Conservation (phyloP, 2,329 filamentous ascomycete species). For the Neonectria sp. region DNA sequence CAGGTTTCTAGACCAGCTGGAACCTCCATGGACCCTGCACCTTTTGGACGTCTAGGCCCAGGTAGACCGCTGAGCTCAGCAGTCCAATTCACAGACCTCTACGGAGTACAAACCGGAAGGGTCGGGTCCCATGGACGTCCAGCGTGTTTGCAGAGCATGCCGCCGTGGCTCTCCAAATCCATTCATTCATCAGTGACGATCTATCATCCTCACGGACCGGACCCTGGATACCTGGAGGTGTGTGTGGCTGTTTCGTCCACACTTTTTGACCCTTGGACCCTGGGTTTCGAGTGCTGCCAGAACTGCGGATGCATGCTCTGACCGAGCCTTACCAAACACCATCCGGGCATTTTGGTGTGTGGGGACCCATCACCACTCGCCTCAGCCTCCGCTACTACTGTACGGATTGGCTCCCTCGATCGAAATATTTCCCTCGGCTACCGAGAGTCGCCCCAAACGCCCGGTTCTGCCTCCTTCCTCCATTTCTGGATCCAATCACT, state of each 20-base stretch:
- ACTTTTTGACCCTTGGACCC: slow-evolving; percentile 9
- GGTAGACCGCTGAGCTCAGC: neutral
- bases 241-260: slow-evolving; percentile 19
- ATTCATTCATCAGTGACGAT: neutral
- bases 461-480: slow-evolving; percentile 31
- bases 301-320: neutral
- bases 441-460: slow-evolving; percentile 33
- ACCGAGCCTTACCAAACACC: neutral
- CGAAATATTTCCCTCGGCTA: slow-evolving; percentile 4
- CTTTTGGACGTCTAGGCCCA: slow-evolving; percentile 20
- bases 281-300: neutral
- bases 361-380: slow-evolving; percentile 3
- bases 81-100: slow-evolving; percentile 12
- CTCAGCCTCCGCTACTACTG: neutral
- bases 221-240: neutral
- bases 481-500: slow-evolving; percentile 36
- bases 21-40: slow-evolving; percentile 1
- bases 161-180: slow-evolving; percentile 11
- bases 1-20: neutral
- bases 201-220: neutral
- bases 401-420: neutral
- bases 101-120: neutral
- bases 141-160: neutral
- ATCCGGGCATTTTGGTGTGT: neutral
- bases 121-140: slow-evolving; percentile 2